Evolutionary conservation across 306 rosid genomes (phyloP), one percentile per base, ranked within the genome.

Genomic region (Cucurbita maxima): DNA sequence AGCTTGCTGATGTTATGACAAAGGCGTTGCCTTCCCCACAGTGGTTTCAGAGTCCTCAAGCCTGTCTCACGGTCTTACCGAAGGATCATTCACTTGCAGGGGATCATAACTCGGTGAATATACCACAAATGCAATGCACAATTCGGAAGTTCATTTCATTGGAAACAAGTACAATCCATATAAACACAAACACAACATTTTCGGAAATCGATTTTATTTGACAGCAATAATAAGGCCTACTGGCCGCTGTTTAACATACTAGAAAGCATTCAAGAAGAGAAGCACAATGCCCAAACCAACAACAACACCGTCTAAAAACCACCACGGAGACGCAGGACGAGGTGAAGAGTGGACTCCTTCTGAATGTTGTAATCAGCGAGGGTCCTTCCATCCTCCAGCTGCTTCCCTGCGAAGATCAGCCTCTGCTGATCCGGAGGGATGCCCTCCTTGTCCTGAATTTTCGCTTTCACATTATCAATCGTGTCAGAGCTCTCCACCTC

Each of bases 401-500:
- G 74, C 58, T 25, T 70, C 20, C 74, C 71, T 0, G 71, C 71
- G 5, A 63, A 63, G 52, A 63, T 63, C 34, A 63, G 34, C 71
- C 71, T 63, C 4, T 63, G 71, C 52, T 63, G 71, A 1, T 63
- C 71, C 34, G 71, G 71, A 41, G 71, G 71, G 9, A 63, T 63
- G 13, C 71, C 71, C 15, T 63, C 71, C 71, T 63, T 63, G 52
- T 63, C 71, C 52, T 63, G 71, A 5, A 63, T 63, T 41, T 63
- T 63, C 1, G 71, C 71, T 10, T 63, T 63, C 1, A 63, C 71
- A 41, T 63, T 63, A 11, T 63, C 71, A 10, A 63, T 63, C 9
- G 71, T 63, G 52, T 63, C 71, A 5, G 74, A 70, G 45, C 74
- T 70, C 58, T 70, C 74, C 19, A 70, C 74, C 74, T 70, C 74